Conservation (phyloP, 352 stramenopile species). For the Lagenidium giganteum region DNA sequence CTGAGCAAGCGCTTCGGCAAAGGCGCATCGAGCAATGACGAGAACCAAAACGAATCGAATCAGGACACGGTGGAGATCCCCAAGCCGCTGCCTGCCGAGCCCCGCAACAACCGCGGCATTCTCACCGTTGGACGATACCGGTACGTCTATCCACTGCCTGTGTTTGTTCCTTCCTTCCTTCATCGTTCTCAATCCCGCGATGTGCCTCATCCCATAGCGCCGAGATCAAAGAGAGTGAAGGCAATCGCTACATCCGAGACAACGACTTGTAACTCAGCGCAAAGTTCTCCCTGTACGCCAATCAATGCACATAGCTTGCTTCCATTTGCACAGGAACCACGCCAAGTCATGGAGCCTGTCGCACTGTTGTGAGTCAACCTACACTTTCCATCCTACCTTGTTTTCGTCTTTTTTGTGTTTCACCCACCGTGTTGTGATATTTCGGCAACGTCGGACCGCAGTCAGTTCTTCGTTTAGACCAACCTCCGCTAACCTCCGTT, state of each 20-base stretch:
- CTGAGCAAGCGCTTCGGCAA: constrained; percentile 74
- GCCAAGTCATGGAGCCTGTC: too few species aligned
- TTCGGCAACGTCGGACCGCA: too few species aligned
- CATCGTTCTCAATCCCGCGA: neutral
- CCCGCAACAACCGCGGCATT: constrained; percentile 55
- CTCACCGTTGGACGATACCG: constrained; percentile 82
- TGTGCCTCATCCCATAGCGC: constrained; percentile 28
- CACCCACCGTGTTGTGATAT: constrained; percentile 6
- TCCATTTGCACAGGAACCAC: too few species aligned
- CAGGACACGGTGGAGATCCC: constrained; percentile 15
- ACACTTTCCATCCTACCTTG: constrained; percentile 4
- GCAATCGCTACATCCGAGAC: constrained; percentile 86
- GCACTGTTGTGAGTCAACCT: too few species aligned
- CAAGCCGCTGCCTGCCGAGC: constrained; percentile 35
- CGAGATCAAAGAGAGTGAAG: constrained; percentile 87
- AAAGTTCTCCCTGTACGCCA: too few species aligned
- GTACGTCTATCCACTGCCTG: constrained; percentile 18
- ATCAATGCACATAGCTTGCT: too few species aligned
- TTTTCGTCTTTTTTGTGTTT: neutral
- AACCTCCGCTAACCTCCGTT: constrained; percentile 4
- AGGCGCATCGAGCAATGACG: constrained; percentile 18
- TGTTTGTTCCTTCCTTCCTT: neutral
- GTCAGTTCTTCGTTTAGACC: too few species aligned
- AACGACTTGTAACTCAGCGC: constrained; percentile 50
- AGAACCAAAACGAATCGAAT: constrained; percentile 27